These are phyloP conservation scores for Claviceps sp. DNA, from an alignment of 2,329 filamentous ascomycete species.

Conservation along the genomic window DNA sequence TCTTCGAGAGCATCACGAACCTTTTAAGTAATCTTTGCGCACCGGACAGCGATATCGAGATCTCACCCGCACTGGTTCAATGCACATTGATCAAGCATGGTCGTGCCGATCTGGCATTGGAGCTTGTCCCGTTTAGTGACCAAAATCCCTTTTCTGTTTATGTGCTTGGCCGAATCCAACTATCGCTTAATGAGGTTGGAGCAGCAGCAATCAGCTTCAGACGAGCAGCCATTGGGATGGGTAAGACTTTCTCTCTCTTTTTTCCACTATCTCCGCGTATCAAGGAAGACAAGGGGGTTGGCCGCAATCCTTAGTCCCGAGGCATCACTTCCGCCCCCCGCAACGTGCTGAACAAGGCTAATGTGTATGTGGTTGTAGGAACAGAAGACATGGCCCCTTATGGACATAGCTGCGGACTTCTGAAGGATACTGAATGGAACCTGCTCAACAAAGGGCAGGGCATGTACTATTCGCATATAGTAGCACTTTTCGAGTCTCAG, in stretches of 20 bases:
- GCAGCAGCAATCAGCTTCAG: conserved; percentile 65
- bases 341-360: neutral
- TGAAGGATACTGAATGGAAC: conserved; percentile 64
- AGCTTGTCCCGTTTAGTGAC: conserved; percentile 42
- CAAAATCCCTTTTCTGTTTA: conserved; percentile 58
- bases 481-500: conserved; percentile 65
- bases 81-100: conserved; percentile 47
- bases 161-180: conserved; percentile 65
- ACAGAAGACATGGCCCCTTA: conserved; percentile 32
- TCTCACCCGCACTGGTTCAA: conserved; percentile 46
- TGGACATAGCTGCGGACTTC: conserved; percentile 48
- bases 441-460: conserved; percentile 59
- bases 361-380: conserved; percentile 19
- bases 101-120: conserved; percentile 44
- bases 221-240: conserved; percentile 69
- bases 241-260: conserved; percentile 36
- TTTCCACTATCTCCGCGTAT: neutral
- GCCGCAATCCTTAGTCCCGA: neutral
- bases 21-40: conserved; percentile 54
- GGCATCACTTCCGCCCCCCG: neutral
- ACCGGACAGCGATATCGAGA: conserved; percentile 50
- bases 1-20: conserved; percentile 50
- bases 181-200: conserved; percentile 61
- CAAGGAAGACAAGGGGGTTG: no score
- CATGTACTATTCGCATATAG: conserved; percentile 77